Evolutionary conservation across 1,284 basidiomycete genomes (phyloP).

Genomic region (Limonomyces culmigenus): DNA sequence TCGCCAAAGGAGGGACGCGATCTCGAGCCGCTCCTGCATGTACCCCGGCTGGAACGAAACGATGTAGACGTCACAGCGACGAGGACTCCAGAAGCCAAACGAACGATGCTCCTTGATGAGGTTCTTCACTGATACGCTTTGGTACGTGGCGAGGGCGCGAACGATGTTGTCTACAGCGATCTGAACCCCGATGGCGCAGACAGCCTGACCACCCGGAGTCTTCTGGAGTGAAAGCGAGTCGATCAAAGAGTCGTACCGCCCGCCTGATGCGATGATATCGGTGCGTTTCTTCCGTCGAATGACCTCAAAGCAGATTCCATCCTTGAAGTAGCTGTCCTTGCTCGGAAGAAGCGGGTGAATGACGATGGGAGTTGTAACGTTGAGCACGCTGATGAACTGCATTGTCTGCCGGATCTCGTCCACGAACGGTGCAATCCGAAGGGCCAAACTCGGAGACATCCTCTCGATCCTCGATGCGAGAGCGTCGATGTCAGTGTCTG

Average conservation of each 20-base stretch:
- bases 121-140: conserved; percentile 50
- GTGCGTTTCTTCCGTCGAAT: conserved; percentile 46
- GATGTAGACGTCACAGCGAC: conserved; percentile 74
- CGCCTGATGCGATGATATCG: conserved; percentile 68
- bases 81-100: conserved; percentile 77
- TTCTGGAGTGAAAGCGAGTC: conserved; percentile 37
- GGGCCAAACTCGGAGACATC: conserved; percentile 32
- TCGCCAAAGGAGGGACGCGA: conserved; percentile 65
- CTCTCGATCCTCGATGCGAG: conserved; percentile 42
- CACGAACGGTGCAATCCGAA: conserved; percentile 28
- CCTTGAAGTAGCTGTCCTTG: conserved; percentile 37
- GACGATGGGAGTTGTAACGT: conserved; percentile 41
- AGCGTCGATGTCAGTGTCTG: conserved; percentile 46
- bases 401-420: conserved; percentile 50
- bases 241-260: conserved; percentile 37
- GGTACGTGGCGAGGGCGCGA: conserved; percentile 50
- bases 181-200: conserved; percentile 61
- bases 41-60: conserved; percentile 66
- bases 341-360: conserved; percentile 64
- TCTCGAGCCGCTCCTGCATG: conserved; percentile 61
- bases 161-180: conserved; percentile 73
- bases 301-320: conserved; percentile 64
- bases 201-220: conserved; percentile 30
- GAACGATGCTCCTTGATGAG: conserved; percentile 65
- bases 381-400: conserved; percentile 42